phyloP scores from a whole-genome alignment of 1,139 yeast genomes.

The Suhomyces guaymorum region DNA sequence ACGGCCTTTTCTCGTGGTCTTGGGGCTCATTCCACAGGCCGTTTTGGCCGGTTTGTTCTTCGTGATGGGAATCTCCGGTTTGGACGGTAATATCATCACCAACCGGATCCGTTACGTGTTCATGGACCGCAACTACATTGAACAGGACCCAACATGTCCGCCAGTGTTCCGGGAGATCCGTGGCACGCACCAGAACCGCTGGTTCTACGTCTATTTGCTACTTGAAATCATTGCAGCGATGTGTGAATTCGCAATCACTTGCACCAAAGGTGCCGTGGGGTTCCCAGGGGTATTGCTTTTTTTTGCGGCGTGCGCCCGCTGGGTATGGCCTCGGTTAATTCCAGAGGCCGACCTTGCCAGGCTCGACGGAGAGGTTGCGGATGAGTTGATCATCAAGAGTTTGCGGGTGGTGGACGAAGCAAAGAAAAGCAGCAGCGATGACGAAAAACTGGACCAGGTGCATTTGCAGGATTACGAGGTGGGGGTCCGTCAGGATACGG shows the following conservation, averaged over 20 bases:
- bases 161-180: constrained; percentile 36
- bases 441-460: constrained; percentile 2
- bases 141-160: constrained; percentile 38
- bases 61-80: constrained; percentile 86
- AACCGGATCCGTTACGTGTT: constrained; percentile 62
- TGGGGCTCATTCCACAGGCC: constrained; percentile 91
- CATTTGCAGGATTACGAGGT: constrained; percentile 3
- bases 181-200: constrained; percentile 40
- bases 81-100: constrained; percentile 66
- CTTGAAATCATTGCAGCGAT: constrained; percentile 69
- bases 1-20: constrained; percentile 76
- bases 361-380: constrained; percentile 77
- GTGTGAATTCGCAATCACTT: constrained; percentile 82
- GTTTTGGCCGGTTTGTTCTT: constrained; percentile 89
- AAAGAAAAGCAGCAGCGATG: constrained; percentile 1
- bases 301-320: constrained; percentile 60
- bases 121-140: constrained; percentile 54
- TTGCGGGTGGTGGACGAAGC: constrained; percentile 25
- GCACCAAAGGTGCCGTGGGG: constrained; percentile 90
- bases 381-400: constrained; percentile 50
- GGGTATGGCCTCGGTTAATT: constrained; percentile 69
- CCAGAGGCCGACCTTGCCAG: constrained; percentile 58
- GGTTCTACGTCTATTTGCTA: constrained; percentile 55
- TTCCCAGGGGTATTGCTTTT: constrained; percentile 78
- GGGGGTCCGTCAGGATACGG: too few species aligned